Evolutionary conservation across 495 filamentous ascomycete genomes (phyloP).

Genomic region (Aspergillus sclerotioniger): DNA sequence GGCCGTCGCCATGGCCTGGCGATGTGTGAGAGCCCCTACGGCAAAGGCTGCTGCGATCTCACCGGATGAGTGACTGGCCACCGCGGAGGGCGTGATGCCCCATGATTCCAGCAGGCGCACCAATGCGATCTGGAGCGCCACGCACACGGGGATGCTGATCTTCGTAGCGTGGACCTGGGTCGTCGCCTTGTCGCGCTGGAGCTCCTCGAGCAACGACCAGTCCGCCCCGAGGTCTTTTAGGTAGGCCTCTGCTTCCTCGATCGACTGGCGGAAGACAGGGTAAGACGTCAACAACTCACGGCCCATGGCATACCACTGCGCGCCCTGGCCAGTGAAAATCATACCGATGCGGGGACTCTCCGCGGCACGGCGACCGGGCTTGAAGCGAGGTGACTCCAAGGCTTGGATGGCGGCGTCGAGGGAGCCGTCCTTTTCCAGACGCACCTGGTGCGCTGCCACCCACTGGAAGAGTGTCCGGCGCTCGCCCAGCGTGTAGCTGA

Average conservation of each 20-base stretch:
- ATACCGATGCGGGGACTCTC: slow-evolving; percentile 51
- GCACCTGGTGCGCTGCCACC: slow-evolving; percentile 15
- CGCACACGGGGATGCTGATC: slow-evolving; percentile 24
- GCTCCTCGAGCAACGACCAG: slow-evolving; percentile 17
- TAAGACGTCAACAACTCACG: slow-evolving; percentile 32
- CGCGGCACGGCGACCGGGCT: background rate
- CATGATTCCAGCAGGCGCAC: slow-evolving; percentile 31
- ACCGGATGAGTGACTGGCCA: slow-evolving; percentile 61
- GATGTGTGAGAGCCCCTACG: slow-evolving; percentile 29
- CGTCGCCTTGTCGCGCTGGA: slow-evolving; percentile 4
- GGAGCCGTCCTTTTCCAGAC: background rate
- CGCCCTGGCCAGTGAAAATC: slow-evolving; percentile 70
- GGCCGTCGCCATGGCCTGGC: slow-evolving; percentile 31
- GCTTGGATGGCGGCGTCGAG: background rate
- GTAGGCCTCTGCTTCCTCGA: slow-evolving; percentile 20
- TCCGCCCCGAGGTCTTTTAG: slow-evolving; percentile 26
- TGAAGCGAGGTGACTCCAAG: background rate
- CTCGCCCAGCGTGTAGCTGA: slow-evolving; percentile 30
- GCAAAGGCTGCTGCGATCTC: slow-evolving; percentile 52
- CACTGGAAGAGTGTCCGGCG: slow-evolving; percentile 26
- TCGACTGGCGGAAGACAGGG: slow-evolving; percentile 31
- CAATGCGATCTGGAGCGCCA: slow-evolving; percentile 33
- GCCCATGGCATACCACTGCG: slow-evolving; percentile 52
- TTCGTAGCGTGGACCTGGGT: slow-evolving; percentile 17
- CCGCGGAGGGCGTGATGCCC: slow-evolving; percentile 31